Conservation (phyloP, 306 rosid genomes). For the Trifolium fragiferum region DNA sequence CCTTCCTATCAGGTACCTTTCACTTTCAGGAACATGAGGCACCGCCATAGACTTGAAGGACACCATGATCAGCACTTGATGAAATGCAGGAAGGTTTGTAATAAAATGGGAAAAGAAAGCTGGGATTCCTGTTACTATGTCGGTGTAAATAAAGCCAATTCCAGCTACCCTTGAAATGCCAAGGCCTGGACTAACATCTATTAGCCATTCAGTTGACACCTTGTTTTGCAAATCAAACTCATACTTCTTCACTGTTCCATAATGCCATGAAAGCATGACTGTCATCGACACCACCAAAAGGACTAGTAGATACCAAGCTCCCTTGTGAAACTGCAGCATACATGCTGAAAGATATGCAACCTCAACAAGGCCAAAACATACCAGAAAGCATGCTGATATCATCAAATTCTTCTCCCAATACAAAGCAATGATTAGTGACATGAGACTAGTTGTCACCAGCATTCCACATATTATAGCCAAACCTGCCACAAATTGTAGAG, state of each 20-base stretch:
- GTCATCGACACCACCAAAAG: constrained; percentile 62
- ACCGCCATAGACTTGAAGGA: constrained; percentile 76
- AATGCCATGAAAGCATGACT: constrained; percentile 81
- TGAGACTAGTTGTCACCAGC: constrained; percentile 79
- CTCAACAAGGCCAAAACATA: constrained; percentile 68
- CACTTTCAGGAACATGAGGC: constrained; percentile 63
- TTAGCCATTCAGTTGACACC: constrained; percentile 77
- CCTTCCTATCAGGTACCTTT: constrained; percentile 78
- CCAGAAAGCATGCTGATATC: constrained; percentile 57
- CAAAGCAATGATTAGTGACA: constrained; percentile 77
- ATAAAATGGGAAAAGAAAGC: constrained; percentile 88
- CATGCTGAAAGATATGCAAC: constrained; percentile 66
- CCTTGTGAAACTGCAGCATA: constrained; percentile 70
- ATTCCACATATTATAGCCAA: constrained; percentile 76
- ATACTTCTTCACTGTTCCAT: constrained; percentile 80
- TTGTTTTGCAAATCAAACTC: constrained; percentile 77
- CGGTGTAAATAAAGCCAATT: constrained; percentile 81
- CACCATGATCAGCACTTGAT: constrained; percentile 75
- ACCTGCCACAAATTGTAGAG: constrained; percentile 46
- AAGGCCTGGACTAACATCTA: constrained; percentile 64
- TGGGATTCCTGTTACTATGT: constrained; percentile 76
- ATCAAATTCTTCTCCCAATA: constrained; percentile 72
- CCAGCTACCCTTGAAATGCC: constrained; percentile 81
- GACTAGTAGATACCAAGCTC: constrained; percentile 78
- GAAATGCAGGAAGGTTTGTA: constrained; percentile 83